Conservation (phyloP, 306 rosid genomes). For the Quercus suber region DNA sequence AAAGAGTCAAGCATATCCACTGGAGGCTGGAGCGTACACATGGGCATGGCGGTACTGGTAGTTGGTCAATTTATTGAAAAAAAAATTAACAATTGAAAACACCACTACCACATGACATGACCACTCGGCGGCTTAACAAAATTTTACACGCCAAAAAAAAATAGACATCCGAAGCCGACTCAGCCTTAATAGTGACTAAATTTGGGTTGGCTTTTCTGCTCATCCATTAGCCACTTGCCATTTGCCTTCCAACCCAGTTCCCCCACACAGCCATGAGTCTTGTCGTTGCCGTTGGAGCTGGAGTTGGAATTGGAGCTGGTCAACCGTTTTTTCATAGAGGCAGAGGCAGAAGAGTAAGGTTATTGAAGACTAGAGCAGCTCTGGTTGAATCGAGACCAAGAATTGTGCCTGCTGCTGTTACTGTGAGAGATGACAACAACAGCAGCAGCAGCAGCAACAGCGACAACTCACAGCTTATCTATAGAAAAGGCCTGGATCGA, state of each 20-base stretch:
- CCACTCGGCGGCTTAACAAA: neutral
- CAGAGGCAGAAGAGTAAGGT: neutral
- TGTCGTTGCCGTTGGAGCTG: neutral
- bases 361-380: slow-evolving; percentile 29
- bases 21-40: too few species aligned
- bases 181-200: neutral
- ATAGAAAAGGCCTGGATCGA: slow-evolving; percentile 31
- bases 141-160: neutral
- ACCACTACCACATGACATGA: neutral
- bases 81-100: too few species aligned
- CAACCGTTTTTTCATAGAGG: neutral
- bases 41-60: too few species aligned
- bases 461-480: slow-evolving; percentile 12
- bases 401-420: slow-evolving; percentile 17
- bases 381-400: slow-evolving; percentile 47
- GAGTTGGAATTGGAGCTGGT: neutral
- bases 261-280: slow-evolving; percentile 19
- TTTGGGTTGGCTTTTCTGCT: neutral
- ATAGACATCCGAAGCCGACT: neutral
- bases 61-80: too few species aligned
- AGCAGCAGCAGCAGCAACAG: too few species aligned
- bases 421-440: slow-evolving; percentile 11
- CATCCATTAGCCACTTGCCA: neutral
- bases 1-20: too few species aligned
- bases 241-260: neutral